Evolutionary conservation across 2,329 filamentous ascomycete species (phyloP).

Genomic region (Colletotrichum sp.): DNA sequence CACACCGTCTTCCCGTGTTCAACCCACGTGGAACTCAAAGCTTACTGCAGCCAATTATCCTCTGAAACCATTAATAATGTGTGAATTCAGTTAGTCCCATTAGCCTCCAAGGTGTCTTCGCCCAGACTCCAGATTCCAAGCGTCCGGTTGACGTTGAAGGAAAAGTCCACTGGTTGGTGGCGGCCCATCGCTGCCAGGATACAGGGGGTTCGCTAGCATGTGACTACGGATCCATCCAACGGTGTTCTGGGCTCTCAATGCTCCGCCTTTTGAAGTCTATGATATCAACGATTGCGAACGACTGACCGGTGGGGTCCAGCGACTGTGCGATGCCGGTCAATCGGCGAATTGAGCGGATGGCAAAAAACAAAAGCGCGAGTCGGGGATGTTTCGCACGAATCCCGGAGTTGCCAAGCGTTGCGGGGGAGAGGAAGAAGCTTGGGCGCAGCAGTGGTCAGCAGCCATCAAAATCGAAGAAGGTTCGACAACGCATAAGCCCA

Average conservation of each 20-base stretch:
- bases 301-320: background rate
- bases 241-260: background rate
- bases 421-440: background rate
- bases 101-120: background rate
- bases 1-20: background rate
- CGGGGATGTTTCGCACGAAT: constrained; percentile 21
- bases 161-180: background rate
- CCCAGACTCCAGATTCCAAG: background rate
- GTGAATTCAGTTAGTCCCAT: background rate
- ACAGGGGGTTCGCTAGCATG: background rate
- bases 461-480: background rate
- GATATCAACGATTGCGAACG: background rate
- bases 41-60: background rate
- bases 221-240: background rate
- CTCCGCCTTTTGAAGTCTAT: background rate
- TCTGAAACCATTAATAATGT: background rate
- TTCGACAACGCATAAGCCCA: background rate
- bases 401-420: constrained; percentile 4
- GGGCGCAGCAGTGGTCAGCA: background rate
- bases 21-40: background rate
- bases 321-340: background rate
- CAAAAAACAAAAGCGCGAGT: background rate
- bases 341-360: background rate
- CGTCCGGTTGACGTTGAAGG: background rate
- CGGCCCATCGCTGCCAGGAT: background rate